Conservation (phyloP, 1,139 yeast genomes). For the Lipomyces yarrowii region DNA sequence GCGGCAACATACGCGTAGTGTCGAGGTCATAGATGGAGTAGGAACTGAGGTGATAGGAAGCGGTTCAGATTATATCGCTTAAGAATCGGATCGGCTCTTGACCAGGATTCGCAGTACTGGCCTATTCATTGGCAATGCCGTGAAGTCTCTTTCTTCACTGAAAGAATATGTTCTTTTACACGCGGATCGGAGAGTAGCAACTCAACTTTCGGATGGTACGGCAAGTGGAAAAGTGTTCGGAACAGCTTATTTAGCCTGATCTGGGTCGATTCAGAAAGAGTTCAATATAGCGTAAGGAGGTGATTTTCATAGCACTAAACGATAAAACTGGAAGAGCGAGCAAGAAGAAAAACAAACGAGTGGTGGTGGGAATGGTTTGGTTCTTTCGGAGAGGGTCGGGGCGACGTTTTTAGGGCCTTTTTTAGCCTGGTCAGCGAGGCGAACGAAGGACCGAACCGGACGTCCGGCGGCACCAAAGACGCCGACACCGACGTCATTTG, state of each 20-base stretch:
- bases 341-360: too few species aligned
- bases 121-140: not conserved
- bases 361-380: not conserved
- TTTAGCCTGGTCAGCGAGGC: not conserved
- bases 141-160: not conserved
- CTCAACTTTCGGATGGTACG: not conserved
- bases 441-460: not conserved
- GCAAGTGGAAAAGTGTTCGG: too few species aligned
- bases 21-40: slow-evolving; percentile 11
- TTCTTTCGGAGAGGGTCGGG: not conserved
- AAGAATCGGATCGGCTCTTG: not conserved
- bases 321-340: too few species aligned
- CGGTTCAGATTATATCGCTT: not conserved
- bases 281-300: too few species aligned
- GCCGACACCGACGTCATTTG: not conserved
- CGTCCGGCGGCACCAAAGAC: not conserved
- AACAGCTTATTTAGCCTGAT: too few species aligned
- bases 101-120: not conserved
- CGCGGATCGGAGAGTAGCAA: too few species aligned
- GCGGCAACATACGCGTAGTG: slow-evolving; percentile 11
- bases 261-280: too few species aligned
- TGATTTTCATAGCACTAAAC: too few species aligned
- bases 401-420: too few species aligned
- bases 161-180: not conserved
- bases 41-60: not conserved